These are phyloP conservation scores for Phyllosticta paracitricarpa DNA, from an alignment of 2,329 filamentous ascomycete species.

Conservation along the genomic window DNA sequence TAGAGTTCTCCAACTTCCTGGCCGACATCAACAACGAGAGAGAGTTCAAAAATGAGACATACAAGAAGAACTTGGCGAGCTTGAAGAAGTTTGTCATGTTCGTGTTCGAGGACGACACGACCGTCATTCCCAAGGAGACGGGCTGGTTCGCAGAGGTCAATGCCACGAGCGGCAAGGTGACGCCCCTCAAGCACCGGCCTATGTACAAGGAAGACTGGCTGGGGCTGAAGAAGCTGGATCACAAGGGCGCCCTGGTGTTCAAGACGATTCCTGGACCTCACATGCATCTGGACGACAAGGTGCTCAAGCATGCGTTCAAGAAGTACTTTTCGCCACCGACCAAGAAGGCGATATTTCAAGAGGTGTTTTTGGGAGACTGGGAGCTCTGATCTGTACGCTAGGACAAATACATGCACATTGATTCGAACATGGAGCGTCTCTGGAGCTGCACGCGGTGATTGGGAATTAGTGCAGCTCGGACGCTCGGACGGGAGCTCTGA, in stretches of 20 bases:
- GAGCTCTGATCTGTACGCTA: background rate
- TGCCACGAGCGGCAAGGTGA: constrained; percentile 50
- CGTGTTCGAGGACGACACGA: constrained; percentile 76
- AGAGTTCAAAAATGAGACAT: constrained; percentile 58
- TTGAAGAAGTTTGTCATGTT: constrained; percentile 80
- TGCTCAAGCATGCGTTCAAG: constrained; percentile 55
- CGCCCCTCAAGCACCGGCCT: constrained; percentile 54
- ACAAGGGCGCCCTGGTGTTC: constrained; percentile 70
- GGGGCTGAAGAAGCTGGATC: constrained; percentile 68
- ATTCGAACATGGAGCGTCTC: background rate
- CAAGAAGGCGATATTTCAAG: constrained; percentile 2
- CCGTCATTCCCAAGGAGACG: constrained; percentile 81
- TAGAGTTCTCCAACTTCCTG: constrained; percentile 75
- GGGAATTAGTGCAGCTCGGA: background rate
- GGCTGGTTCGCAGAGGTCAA: constrained; percentile 88
- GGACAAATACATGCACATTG: background rate
- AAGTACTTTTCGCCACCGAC: constrained; percentile 50
- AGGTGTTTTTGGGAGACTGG: constrained; percentile 3
- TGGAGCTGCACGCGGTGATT: background rate
- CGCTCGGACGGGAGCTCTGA: background rate
- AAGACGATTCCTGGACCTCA: constrained; percentile 64
- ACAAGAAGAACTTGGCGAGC: constrained; percentile 57
- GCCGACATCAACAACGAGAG: constrained; percentile 97
- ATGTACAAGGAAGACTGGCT: constrained; percentile 93
- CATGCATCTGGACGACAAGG: constrained; percentile 64